Base-by-base conservation (phyloP, 257 asterid species). In the Echites panduratus region DNA sequence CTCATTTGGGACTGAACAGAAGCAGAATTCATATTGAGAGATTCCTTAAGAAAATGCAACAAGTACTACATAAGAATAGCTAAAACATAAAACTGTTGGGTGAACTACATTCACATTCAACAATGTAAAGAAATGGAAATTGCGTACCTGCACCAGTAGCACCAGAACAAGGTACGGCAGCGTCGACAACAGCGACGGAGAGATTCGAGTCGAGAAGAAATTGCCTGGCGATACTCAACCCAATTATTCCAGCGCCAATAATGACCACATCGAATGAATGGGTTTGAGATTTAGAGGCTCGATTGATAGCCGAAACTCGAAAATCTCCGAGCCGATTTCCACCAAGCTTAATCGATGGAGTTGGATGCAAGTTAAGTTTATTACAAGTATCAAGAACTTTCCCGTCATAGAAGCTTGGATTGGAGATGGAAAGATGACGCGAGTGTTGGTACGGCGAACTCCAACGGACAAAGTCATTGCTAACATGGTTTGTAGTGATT, bases 91-190 rank as follows among this genome's bases (percentile, higher is more conserved):
- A 57, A 22, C 32, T n/a, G 22, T 22, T 22, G 35, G 35, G 38
- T 26, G 64, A 57, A 9, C 26, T 17, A 54, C 62, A 57, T 24
- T 57, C 35, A 54, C 32, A 57, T 57, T n/a, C 35, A 9, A 57
- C 14, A 58, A 14, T 14, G 58, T 5, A 19, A 19, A 48, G 29
- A n/a, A n/a, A n/a, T 16, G 7, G 14, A n/a, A n/a, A 61, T 0
- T 1, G 24, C 44, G 40, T 68, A 91, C 98, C 98, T 82, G 97
- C 98, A 48, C 98, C 98, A 56, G 98, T 93, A 79, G 97, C 97
- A 71, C 97, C 98, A 65, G 96, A 79, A 84, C 98, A 93, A 56
- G 98, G 97, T 20, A 83, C 87, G 29, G 88, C 91, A 19, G 97
- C 92, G 75, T 93, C 98, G 78, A 93, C 78, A 22, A 93, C 63